A percentile compares a stretch with the other conserved stretches of the same genome.
Evolutionary conservation across 192 early-diverging fungal genomes (phyloP).

Genomic region (Gaertneriomyces semiglobifer): DNA sequence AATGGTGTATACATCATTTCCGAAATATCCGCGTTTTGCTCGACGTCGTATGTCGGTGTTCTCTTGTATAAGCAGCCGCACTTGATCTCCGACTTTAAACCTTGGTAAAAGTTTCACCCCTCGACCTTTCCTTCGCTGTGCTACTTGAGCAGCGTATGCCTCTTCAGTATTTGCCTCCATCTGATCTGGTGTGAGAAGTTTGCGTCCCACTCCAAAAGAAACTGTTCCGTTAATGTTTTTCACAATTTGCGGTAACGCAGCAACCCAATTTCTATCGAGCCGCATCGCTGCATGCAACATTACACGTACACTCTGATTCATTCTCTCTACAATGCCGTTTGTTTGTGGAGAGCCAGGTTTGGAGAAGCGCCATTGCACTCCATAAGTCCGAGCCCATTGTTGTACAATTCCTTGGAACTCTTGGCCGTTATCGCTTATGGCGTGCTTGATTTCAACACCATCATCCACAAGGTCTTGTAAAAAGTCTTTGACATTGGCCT

Average conservation of each 20-base stretch:
- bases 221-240: background rate
- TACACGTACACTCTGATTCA: background rate
- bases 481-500: constrained; percentile 1
- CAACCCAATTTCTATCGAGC: constrained; percentile 7
- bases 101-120: constrained; percentile 2
- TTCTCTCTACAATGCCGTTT: background rate
- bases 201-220: background rate
- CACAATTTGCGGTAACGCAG: constrained; percentile 2
- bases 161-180: too few species aligned
- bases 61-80: too few species aligned
- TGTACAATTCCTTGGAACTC: constrained; percentile 1
- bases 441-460: background rate
- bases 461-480: background rate
- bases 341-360: background rate
- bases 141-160: background rate
- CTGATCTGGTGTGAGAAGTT: background rate
- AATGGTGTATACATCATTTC: background rate
- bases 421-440: background rate
- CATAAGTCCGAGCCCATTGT: background rate
- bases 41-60: too few species aligned
- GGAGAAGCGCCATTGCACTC: background rate
- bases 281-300: background rate
- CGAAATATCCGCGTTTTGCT: constrained; percentile 5
- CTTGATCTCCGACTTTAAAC: constrained; percentile 5
- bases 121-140: background rate